A percentile compares a stretch with the other conserved stretches of the same genome.
phyloP scores from a whole-genome alignment of 805 yeast species.

The Sugiyamaella smithiae region DNA sequence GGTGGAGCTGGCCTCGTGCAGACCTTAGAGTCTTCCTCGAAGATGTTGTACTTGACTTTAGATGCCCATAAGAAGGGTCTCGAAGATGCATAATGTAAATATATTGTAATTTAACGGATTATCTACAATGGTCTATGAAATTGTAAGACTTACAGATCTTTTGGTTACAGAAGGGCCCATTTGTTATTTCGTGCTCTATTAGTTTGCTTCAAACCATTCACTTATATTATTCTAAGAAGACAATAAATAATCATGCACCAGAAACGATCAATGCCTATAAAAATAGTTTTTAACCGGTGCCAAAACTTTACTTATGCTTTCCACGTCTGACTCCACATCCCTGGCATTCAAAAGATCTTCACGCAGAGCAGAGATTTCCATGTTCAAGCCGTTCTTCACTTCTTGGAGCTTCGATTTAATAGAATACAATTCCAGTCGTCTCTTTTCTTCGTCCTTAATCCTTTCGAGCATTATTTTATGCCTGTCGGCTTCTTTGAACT shows the following conservation, averaged over 20 bases:
- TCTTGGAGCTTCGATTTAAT: slow-evolving; percentile 21
- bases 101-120: not conserved
- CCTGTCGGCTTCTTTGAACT: slow-evolving; percentile 10
- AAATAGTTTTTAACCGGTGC: slow-evolving; percentile 10
- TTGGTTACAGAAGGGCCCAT: too few species aligned
- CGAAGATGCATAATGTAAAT: not conserved
- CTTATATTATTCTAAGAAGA: too few species aligned
- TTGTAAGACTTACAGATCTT: too few species aligned
- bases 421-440: slow-evolving; percentile 24
- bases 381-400: slow-evolving; percentile 14
- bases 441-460: slow-evolving; percentile 27
- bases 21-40: slow-evolving; percentile 71
- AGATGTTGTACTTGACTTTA: slow-evolving; percentile 68
- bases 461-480: slow-evolving; percentile 26
- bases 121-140: too few species aligned
- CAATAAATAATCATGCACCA: too few species aligned
- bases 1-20: slow-evolving; percentile 88
- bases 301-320: slow-evolving; percentile 9
- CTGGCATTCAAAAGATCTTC: slow-evolving; percentile 21
- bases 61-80: slow-evolving; percentile 34
- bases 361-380: slow-evolving; percentile 16
- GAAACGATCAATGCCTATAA: slow-evolving; percentile 13
- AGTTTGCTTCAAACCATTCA: too few species aligned
- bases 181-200: too few species aligned
- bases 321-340: slow-evolving; percentile 13